phyloP scores from a whole-genome alignment of 2,329 filamentous ascomycete species.

The Claviceps maximensis region DNA sequence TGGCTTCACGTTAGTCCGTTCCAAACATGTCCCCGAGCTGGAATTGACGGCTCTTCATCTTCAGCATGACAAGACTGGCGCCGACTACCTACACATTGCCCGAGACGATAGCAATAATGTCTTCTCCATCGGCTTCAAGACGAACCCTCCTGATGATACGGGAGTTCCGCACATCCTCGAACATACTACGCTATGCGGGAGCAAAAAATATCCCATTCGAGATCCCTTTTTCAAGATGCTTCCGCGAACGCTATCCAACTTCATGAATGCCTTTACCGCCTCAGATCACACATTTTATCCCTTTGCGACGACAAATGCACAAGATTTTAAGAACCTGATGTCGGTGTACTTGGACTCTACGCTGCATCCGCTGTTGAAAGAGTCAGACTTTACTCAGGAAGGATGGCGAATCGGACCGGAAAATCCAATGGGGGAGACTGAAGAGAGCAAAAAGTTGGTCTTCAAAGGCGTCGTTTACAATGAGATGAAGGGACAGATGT shows the following conservation, averaged over 20 bases:
- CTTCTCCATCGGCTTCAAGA: constrained; percentile 98
- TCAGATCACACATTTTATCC: constrained; percentile 96
- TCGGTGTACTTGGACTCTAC: constrained; percentile 95
- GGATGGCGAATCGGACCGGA: constrained; percentile 94
- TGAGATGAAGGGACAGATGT: constrained; percentile 99
- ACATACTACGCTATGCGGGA: constrained; percentile 93
- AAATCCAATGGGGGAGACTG: constrained; percentile 52
- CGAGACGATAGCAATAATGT: constrained; percentile 98
- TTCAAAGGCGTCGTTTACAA: constrained; percentile 99
- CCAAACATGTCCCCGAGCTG: constrained; percentile 87
- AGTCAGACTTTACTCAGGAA: constrained; percentile 89
- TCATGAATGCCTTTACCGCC: constrained; percentile 98
- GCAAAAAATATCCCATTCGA: constrained; percentile 89
- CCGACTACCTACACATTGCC: constrained; percentile 90
- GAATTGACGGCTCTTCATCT: constrained; percentile 84
- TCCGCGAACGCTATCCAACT: constrained; percentile 93
- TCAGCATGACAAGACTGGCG: constrained; percentile 87
- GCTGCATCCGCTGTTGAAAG: constrained; percentile 74
- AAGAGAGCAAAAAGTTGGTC: constrained; percentile 56
- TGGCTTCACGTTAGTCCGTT: constrained; percentile 80
- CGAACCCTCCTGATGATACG: constrained; percentile 91
- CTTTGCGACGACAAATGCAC: constrained; percentile 89
- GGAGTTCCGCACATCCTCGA: constrained; percentile 95
- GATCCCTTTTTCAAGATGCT: constrained; percentile 99
- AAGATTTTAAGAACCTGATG: constrained; percentile 92